Conservation (phyloP, 805 yeast genomes). For the Metschnikowia lunata region DNA sequence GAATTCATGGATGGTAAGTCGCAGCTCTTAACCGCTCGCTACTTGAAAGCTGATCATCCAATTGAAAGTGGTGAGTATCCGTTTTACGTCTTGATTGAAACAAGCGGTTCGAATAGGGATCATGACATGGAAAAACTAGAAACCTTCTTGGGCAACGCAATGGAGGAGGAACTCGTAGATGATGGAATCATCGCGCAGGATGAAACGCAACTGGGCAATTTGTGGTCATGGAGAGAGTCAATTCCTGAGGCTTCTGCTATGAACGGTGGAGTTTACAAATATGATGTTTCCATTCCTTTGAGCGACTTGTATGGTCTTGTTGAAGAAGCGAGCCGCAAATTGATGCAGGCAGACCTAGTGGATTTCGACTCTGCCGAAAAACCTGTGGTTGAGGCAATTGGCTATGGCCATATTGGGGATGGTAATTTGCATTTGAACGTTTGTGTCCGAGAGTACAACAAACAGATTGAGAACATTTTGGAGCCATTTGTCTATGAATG, state of each 20-base stretch:
- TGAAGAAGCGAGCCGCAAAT: constrained; percentile 63
- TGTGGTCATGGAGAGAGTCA: constrained; percentile 96
- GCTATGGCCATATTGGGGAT: constrained; percentile 98
- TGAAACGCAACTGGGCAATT: constrained; percentile 73
- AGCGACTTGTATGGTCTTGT: constrained; percentile 77
- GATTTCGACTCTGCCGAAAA: constrained; percentile 55
- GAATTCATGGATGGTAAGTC: constrained; percentile 85
- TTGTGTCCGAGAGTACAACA: constrained; percentile 77
- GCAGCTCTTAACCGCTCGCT: constrained; percentile 58
- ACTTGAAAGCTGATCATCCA: constrained; percentile 65
- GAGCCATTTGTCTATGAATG: constrained; percentile 97
- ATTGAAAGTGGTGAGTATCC: constrained; percentile 74
- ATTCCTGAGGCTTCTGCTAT: constrained; percentile 84
- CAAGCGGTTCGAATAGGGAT: constrained; percentile 90
- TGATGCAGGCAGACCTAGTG: constrained; percentile 53
- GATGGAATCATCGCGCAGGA: constrained; percentile 97
- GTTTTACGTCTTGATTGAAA: constrained; percentile 87
- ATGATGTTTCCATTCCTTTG: constrained; percentile 91
- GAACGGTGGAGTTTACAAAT: constrained; percentile 94
- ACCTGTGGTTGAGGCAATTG: constrained; percentile 87
- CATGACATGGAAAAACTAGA: constrained; percentile 92
- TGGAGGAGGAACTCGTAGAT: constrained; percentile 79
- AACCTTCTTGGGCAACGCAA: constrained; percentile 71
- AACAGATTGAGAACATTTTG: constrained; percentile 70
- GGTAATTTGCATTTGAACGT: constrained; percentile 95